phyloP scores from a whole-genome alignment of 2,329 filamentous ascomycete species.

The Hortaea werneckii region DNA sequence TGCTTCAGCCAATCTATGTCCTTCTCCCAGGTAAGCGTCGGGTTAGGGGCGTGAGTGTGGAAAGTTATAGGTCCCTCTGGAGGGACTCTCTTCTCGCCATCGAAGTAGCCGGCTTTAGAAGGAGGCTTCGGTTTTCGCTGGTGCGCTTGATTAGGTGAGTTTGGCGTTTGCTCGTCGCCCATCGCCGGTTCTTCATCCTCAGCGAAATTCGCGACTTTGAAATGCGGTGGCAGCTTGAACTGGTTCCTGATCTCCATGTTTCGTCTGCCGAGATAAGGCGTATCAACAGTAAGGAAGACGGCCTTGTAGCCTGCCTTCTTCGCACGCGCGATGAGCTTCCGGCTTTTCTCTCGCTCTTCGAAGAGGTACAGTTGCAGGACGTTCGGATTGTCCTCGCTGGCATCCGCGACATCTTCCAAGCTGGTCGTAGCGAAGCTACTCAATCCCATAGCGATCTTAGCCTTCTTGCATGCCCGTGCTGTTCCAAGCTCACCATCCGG shows the following conservation, averaged over 20 bases:
- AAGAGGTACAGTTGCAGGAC: conserved; percentile 48
- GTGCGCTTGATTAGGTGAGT: conserved; percentile 3
- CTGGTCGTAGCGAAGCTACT: conserved; percentile 39
- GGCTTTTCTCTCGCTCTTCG: conserved; percentile 42
- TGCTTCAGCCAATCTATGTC: conserved; percentile 42
- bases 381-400: conserved; percentile 35
- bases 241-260: conserved; percentile 46
- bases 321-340: conserved; percentile 26
- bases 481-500: conserved; percentile 43
- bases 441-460: conserved; percentile 39
- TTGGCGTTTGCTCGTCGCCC: conserved; percentile 2
- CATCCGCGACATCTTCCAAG: conserved; percentile 42
- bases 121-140: conserved; percentile 3
- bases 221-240: conserved; percentile 32
- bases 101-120: conserved; percentile 17
- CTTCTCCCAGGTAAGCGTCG: conserved; percentile 36
- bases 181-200: conserved; percentile 12
- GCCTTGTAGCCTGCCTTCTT: conserved; percentile 42
- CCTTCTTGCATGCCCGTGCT: conserved; percentile 37
- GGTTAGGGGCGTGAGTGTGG: conserved; percentile 31
- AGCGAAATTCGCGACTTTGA: conserved; percentile 27
- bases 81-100: conserved; percentile 20
- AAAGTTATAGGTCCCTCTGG: conserved; percentile 29
- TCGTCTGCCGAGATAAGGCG: conserved; percentile 43
- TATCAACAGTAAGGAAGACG: conserved; percentile 47